Percentiles rank a stretch among this genome's conserved stretches.
Evolutionary conservation across 2,329 filamentous ascomycete species (phyloP).

Genomic region (Cladophialophora immunda): DNA sequence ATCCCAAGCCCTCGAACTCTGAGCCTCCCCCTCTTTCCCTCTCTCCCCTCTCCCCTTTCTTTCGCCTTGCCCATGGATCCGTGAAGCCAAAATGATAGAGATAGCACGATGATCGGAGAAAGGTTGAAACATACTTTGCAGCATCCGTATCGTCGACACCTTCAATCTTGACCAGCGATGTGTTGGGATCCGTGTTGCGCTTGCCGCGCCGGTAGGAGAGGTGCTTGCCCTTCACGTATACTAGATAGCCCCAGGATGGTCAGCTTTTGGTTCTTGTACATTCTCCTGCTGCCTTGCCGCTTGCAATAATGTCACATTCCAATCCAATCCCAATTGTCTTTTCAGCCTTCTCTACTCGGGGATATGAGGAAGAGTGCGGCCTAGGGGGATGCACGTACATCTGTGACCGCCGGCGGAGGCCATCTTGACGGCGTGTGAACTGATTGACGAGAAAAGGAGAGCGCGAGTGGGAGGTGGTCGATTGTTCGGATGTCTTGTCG

Average conservation of each 20-base stretch:
- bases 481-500: slow-evolving; percentile 48
- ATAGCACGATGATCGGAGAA: not conserved
- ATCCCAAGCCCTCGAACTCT: not conserved
- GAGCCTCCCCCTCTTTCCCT: not conserved
- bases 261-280: slow-evolving; percentile 31
- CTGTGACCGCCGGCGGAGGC: slow-evolving; percentile 87
- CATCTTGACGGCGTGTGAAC: slow-evolving; percentile 71
- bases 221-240: slow-evolving; percentile 97
- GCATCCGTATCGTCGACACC: slow-evolving; percentile 90
- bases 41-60: not conserved
- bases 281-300: not conserved
- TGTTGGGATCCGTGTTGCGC: slow-evolving; percentile 88
- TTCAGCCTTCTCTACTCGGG: not conserved
- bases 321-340: slow-evolving; percentile 6
- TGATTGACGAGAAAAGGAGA: slow-evolving; percentile 39
- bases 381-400: slow-evolving; percentile 65
- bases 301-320: not conserved
- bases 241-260: slow-evolving; percentile 55
- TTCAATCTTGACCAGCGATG: slow-evolving; percentile 97
- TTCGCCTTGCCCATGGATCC: not conserved
- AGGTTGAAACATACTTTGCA: slow-evolving; percentile 72
- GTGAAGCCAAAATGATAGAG: not conserved
- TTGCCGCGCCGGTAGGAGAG: slow-evolving; percentile 97
- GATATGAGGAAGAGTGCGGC: not conserved
- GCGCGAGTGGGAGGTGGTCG: slow-evolving; percentile 53